Base-by-base conservation (phyloP, 2,329 filamentous ascomycete species). In the Fusarium sp. region DNA sequence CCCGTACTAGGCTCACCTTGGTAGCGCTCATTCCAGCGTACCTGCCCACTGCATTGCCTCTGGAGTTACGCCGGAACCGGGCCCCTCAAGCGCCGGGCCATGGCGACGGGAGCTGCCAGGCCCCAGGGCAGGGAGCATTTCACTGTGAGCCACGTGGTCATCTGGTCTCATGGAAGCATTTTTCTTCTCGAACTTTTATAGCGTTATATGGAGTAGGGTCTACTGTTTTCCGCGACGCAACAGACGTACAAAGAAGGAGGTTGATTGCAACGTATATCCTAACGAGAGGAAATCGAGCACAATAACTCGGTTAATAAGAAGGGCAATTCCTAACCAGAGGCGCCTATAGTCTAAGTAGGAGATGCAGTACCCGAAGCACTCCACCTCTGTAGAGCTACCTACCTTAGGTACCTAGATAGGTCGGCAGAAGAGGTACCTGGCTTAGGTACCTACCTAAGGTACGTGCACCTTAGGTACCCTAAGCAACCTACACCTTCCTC, bases 71-170 rank as follows among this genome's bases (percentile, higher is more conserved):
- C 62, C 60, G 52, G 60, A 64, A 64, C 30, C 40, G 34, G 52
- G 16, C 28, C 31, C 23, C 23, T 18, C 23, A 23, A 30, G 41
- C 36, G n/a, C 40, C 39, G 23, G 23, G 23, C 23, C 23, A 23
- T 23, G 23, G 23, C 23, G 23, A 23, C 23, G 23, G 23, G 23
- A 23, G 23, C 23, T 23, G 23, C 23, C 3, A 48, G 37, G 37
- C 28, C n/a, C 53, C 48, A 44, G 44, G 52, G 30, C 23, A 48
- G 15, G 36, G n/a, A 15, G 27, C 30, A 36, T 23, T 54, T 60
- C 11, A 37, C 15, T 28, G 46, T 31, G 39, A 59, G 54, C 60
- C 60, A 62, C 60, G 60, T 62, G 60, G 60, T 51, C 43, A 44
- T 37, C 57, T 56, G 50, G 58, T 40, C 51, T 48, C 36, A 48